Evolutionary conservation across 768 basidiomycete genomes (phyloP).

Genomic region (Pleurotus cornucopiae): DNA sequence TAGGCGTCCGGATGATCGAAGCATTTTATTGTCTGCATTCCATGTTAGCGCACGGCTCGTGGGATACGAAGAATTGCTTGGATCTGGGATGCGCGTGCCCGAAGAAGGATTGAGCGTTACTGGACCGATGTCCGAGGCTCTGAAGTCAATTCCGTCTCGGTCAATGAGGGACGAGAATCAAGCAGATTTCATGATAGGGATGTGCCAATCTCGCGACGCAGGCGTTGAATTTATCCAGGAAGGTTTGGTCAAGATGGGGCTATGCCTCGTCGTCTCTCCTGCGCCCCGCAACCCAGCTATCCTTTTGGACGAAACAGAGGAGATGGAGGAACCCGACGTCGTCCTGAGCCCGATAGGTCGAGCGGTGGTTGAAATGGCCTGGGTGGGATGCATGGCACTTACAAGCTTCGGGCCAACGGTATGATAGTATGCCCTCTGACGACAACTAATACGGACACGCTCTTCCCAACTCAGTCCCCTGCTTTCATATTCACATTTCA

Average conservation of each 20-base stretch:
- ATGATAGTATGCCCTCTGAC: not conserved
- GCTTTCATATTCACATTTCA: not conserved
- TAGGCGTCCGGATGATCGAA: slow-evolving; percentile 33
- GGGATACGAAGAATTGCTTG: slow-evolving; percentile 64
- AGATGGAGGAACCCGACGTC: slow-evolving; percentile 36
- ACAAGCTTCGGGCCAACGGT: slow-evolving; percentile 41
- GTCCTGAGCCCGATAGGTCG: slow-evolving; percentile 48
- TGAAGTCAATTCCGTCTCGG: slow-evolving; percentile 38
- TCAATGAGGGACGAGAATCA: slow-evolving; percentile 29
- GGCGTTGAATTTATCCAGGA: slow-evolving; percentile 82
- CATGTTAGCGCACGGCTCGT: slow-evolving; percentile 73
- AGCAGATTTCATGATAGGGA: slow-evolving; percentile 50
- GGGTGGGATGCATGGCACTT: slow-evolving; percentile 48
- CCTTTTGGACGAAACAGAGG: slow-evolving; percentile 18
- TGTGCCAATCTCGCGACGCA: slow-evolving; percentile 54
- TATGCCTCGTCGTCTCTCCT: slow-evolving; percentile 40
- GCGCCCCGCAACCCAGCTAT: slow-evolving; percentile 16
- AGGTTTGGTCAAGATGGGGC: slow-evolving; percentile 70
- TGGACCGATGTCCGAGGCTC: slow-evolving; percentile 53
- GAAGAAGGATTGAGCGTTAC: slow-evolving; percentile 65
- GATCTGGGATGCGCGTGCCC: slow-evolving; percentile 71
- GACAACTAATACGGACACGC: not conserved
- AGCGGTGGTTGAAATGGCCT: slow-evolving; percentile 54
- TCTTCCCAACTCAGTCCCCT: not conserved
- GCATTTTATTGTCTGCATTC: slow-evolving; percentile 59